phyloP scores from a whole-genome alignment of 2,329 filamentous ascomycete genomes.

The Fusarium cicatricum region DNA sequence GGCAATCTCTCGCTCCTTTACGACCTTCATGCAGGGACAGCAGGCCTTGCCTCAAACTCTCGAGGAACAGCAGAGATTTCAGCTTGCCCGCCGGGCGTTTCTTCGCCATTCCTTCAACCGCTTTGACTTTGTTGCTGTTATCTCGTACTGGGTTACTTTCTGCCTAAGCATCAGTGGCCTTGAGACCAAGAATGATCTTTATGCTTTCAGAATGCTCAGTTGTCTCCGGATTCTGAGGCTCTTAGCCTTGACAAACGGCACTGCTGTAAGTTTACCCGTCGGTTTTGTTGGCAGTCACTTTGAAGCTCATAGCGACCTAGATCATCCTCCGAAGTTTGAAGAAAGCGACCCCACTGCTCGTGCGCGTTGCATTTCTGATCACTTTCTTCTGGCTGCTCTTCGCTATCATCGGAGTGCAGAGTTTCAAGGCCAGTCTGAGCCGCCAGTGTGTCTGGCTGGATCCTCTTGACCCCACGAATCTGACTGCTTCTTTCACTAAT shows the following conservation, averaged over 20 bases:
- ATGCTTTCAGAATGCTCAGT: conserved; percentile 95
- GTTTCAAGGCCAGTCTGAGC: conserved; percentile 85
- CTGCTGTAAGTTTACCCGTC: conserved; percentile 69
- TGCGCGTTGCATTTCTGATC: conserved; percentile 93
- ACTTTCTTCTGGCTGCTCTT: conserved; percentile 98
- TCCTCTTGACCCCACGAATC: conserved; percentile 63
- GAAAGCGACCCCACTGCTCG: conserved; percentile 88
- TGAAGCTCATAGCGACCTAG: conserved; percentile 50
- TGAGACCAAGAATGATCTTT: conserved; percentile 76
- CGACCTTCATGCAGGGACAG: conserved; percentile 76
- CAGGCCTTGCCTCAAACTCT: conserved; percentile 65
- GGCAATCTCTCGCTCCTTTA: conserved; percentile 80
- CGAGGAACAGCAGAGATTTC: conserved; percentile 81
- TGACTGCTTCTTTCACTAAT: conserved; percentile 67
- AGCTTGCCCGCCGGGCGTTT: conserved; percentile 90
- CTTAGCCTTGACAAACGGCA: conserved; percentile 91
- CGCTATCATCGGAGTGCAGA: conserved; percentile 95
- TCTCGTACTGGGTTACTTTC: conserved; percentile 96
- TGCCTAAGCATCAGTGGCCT: conserved; percentile 73
- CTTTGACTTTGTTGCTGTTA: conserved; percentile 90
- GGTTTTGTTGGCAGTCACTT: neutral
- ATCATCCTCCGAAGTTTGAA: conserved; percentile 96
- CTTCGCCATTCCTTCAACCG: conserved; percentile 95
- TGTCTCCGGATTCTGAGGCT: conserved; percentile 91
- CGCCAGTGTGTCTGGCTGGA: conserved; percentile 83